Percentiles rank a stretch among this genome's conserved stretches.
Evolutionary conservation across 371 early-diverging fungal species (phyloP).

Genomic region (Mucor plumbeus): DNA sequence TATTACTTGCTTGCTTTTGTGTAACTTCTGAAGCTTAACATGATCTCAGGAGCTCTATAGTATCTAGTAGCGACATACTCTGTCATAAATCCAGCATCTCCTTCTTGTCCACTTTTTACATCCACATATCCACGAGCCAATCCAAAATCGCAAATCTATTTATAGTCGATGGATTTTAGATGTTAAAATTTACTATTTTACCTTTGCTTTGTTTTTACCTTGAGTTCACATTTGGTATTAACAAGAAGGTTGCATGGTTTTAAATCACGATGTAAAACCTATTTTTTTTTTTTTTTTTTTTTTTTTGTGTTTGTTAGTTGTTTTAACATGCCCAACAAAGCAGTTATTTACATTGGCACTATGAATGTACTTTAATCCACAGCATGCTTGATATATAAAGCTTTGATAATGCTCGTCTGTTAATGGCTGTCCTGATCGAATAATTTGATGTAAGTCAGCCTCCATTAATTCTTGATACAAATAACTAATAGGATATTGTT

Average conservation of each 20-base stretch:
- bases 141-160: slow-evolving; percentile 92
- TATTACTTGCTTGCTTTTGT: slow-evolving; percentile 88
- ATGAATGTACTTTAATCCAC: slow-evolving; percentile 98
- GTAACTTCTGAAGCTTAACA: slow-evolving; percentile 93
- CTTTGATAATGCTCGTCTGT: slow-evolving; percentile 98
- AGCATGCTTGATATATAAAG: slow-evolving; percentile 96
- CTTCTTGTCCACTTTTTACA: slow-evolving; percentile 61
- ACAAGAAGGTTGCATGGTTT: slow-evolving; percentile 97
- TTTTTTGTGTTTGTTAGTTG: too few relatives aligned
- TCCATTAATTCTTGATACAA: slow-evolving; percentile 97
- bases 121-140: slow-evolving; percentile 90
- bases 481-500: slow-evolving; percentile 49
- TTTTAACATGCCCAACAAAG: background rate
- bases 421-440: slow-evolving; percentile 93
- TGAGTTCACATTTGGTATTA: slow-evolving; percentile 98
- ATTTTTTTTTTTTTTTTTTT: too few relatives aligned
- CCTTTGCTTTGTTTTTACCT: slow-evolving; percentile 22
- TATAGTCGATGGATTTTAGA: background rate
- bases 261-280: slow-evolving; percentile 91
- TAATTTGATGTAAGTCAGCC: slow-evolving; percentile 98
- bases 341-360: slow-evolving; percentile 85
- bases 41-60: slow-evolving; percentile 99
- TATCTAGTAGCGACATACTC: slow-evolving; percentile 98
- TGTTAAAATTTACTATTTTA: background rate
- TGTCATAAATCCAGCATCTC: slow-evolving; percentile 92